Percentiles rank a stretch among this genome's conserved stretches.
phyloP scores from a whole-genome alignment of 169 alveolate genomes.

The Babesia caballi region DNA sequence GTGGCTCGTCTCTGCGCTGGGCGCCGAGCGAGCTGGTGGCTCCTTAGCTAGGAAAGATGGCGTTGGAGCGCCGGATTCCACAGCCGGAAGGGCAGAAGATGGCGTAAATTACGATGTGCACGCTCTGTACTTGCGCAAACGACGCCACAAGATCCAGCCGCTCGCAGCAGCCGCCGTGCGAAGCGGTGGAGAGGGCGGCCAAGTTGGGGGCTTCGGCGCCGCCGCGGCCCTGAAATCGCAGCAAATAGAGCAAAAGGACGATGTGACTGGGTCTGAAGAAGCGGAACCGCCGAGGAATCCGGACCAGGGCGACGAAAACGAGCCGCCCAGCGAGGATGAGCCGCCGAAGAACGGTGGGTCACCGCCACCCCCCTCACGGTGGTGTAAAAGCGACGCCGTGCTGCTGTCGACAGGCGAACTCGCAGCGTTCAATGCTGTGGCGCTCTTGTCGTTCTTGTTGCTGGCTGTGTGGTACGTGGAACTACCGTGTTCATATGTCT shows the following conservation, averaged over 20 bases:
- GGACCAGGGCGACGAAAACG: neutral
- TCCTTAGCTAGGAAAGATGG: neutral
- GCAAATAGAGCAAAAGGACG: neutral
- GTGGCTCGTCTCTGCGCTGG: neutral
- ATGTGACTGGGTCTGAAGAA: neutral
- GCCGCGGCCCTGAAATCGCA: neutral
- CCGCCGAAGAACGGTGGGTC: neutral
- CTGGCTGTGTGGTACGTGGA: conserved; percentile 39
- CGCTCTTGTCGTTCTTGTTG: conserved; percentile 6
- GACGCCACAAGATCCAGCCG: neutral
- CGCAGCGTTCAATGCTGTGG: conserved; percentile 10
- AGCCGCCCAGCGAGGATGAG: neutral
- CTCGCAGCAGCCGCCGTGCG: neutral
- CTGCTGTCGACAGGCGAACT: conserved; percentile 31
- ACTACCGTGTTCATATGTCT: neutral
- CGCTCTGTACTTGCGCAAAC: no score
- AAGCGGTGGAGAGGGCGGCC: neutral
- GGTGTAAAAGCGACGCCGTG: conserved; percentile 30
- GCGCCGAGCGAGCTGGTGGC: neutral
- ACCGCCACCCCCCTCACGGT: neutral
- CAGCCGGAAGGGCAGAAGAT: neutral
- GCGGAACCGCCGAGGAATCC: neutral
- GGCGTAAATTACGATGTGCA: neutral
- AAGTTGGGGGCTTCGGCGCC: neutral
- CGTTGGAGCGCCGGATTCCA: conserved; percentile 5